Evolutionary conservation across 805 yeast species (phyloP), one percentile per base, ranked within the genome.

Genomic region (Jamesozyma gamospora): DNA sequence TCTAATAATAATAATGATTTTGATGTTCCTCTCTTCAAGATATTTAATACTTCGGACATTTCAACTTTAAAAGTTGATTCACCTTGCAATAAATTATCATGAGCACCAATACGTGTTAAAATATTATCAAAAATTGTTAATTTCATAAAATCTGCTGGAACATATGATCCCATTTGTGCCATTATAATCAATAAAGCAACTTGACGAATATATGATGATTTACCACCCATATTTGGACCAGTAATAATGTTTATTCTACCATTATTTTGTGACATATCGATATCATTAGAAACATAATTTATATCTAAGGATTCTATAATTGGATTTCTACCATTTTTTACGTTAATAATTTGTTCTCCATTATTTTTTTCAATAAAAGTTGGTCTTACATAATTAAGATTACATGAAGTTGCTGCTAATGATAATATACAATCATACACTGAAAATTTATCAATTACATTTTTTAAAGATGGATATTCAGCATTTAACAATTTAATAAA

Each of bases 61-160:
- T 92, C 99, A 21, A 94, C 84, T 84, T 84, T 83, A 54, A 88
- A 87, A 0, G 95, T 87, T 0, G 94, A 83, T 49, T 82, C 76
- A 2, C 92, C 90, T 17, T 67, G 66, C 36, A 85, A 49, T 34
- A 87, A 66, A 51, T 85, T 75, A 60, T 87, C 96, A 29, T 74
- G 71, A 0, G 95, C 92, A 0, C 95, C 95, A 77, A 85, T 80
- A 35, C 92, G 62, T 1, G 77, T 71, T 38, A 58, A 64, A 0
- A 74, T 57, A 14, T 68, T 70, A 52, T 79, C 87, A 49, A 86
- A 77, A 1, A 85, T 61, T 1, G 94, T 83, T 26, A 84, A 47
- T 4, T 63, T 60, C 1, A 83, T 83, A 1, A 52, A 46, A 3
- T 67, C 63, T 9, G 75, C 74, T 0, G 75, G 74, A 0, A 71